Conservation (phyloP, 805 yeast genomes). For the Pichia paraexigua region DNA sequence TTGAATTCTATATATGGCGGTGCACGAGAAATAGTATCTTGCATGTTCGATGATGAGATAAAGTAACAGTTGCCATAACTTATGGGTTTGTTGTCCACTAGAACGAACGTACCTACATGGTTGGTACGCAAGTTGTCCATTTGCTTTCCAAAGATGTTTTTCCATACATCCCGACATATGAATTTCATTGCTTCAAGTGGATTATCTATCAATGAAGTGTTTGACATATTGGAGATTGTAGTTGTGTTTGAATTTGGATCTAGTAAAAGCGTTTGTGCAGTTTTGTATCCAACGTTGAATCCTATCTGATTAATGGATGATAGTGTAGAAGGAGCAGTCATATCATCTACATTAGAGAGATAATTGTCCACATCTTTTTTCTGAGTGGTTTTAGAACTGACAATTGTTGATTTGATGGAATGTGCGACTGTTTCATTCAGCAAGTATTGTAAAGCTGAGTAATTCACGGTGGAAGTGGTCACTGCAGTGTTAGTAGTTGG, state of each 20-base stretch:
- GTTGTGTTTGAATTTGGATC: slow-evolving; percentile 27
- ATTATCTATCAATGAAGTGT: background rate
- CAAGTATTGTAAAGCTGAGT: slow-evolving; percentile 1
- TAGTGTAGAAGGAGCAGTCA: background rate
- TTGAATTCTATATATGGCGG: background rate
- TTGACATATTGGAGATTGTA: slow-evolving; percentile 1
- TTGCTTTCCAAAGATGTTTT: slow-evolving; percentile 67
- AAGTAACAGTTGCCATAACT: slow-evolving; percentile 1
- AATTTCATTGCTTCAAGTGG: slow-evolving; percentile 82
- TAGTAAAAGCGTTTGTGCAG: slow-evolving; percentile 29
- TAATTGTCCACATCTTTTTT: background rate
- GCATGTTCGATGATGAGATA: background rate
- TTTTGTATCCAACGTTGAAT: slow-evolving; percentile 10
- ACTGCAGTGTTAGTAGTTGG: background rate
- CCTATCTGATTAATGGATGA: slow-evolving; percentile 11
- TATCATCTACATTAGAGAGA: background rate
- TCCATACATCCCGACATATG: slow-evolving; percentile 90
- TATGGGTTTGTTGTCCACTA: slow-evolving; percentile 49
- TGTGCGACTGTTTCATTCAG: slow-evolving; percentile 6
- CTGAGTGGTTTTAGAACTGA: background rate
- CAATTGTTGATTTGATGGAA: slow-evolving; percentile 1
- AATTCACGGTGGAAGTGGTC: background rate
- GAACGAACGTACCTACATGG: slow-evolving; percentile 76
- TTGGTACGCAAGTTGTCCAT: slow-evolving; percentile 90
- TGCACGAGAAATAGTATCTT: background rate